These are phyloP conservation scores for Dictyophora rubrovolvata DNA, from an alignment of 768 basidiomycete species.

Conservation along the genomic window DNA sequence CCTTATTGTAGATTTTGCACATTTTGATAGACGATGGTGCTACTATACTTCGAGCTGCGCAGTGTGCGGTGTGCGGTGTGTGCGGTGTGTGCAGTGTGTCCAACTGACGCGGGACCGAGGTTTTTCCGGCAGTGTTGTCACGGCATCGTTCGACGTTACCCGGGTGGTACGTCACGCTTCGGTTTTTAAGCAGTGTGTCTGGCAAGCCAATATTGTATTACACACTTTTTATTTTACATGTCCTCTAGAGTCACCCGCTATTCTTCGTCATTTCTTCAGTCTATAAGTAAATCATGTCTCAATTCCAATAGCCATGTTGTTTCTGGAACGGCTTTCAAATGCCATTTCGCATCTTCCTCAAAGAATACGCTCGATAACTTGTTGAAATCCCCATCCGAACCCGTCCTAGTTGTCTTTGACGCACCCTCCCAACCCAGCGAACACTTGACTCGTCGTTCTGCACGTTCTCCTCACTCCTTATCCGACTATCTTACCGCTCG, in stretches of 20 bases:
- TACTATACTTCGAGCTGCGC: too few relatives aligned
- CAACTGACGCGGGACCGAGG: too few relatives aligned
- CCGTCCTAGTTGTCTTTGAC: slow-evolving; percentile 2
- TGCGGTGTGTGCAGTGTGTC: too few relatives aligned
- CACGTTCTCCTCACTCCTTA: slow-evolving; percentile 5
- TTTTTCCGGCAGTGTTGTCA: too few relatives aligned
- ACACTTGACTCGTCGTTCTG: slow-evolving; percentile 3
- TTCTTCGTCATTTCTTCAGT: not conserved
- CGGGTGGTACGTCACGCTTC: not conserved
- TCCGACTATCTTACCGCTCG: slow-evolving; percentile 1
- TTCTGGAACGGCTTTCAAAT: not conserved
- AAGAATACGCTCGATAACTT: not conserved
- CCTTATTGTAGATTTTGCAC: not conserved
- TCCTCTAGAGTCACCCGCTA: not conserved
- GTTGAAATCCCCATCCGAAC: not conserved
- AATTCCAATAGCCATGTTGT: not conserved
- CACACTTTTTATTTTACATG: not conserved
- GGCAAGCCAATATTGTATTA: not conserved
- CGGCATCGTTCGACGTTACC: not conserved
- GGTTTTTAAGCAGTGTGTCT: not conserved
- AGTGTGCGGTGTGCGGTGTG: too few relatives aligned
- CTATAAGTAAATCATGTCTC: not conserved
- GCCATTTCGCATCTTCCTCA: not conserved
- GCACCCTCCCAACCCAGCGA: slow-evolving; percentile 9
- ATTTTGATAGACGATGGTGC: too few relatives aligned